These are phyloP conservation scores for Globisporangium parvum DNA, from an alignment of 352 stramenopile species.

Conservation along the genomic window DNA sequence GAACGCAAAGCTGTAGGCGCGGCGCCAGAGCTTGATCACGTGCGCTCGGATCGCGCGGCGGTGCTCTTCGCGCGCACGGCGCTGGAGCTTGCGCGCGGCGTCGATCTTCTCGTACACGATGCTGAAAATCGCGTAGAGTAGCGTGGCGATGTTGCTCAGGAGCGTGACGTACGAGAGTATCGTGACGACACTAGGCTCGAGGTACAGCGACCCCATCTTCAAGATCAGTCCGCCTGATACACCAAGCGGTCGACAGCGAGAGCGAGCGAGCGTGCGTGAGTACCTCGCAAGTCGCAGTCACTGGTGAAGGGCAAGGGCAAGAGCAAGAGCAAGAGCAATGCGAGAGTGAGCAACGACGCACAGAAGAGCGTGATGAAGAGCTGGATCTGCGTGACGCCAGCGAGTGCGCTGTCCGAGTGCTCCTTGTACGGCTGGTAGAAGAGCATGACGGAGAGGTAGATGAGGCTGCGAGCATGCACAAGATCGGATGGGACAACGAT, in stretches of 20 bases:
- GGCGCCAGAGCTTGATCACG: constrained; percentile 48
- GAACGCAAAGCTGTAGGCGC: constrained; percentile 44
- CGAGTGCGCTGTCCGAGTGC: constrained; percentile 51
- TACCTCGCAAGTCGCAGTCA: no score
- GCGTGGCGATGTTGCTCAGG: constrained; percentile 41
- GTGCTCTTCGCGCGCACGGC: constrained; percentile 35
- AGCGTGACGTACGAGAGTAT: constrained; percentile 53
- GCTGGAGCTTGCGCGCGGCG: constrained; percentile 16
- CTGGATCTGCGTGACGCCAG: constrained; percentile 62
- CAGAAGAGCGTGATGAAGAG: constrained; percentile 78
- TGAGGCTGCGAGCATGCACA: constrained; percentile 28
- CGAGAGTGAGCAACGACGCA: constrained; percentile 18
- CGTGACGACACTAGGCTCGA: constrained; percentile 31
- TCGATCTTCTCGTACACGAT: constrained; percentile 62
- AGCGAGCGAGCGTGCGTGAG: no score
- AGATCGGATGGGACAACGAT: neutral
- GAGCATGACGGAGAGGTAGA: constrained; percentile 72
- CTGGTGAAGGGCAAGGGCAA: neutral
- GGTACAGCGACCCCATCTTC: constrained; percentile 53
- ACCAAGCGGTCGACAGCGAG: constrained; percentile 1
- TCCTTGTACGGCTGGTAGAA: constrained; percentile 68
- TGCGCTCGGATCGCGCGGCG: constrained; percentile 36
- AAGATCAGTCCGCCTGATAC: constrained; percentile 49
- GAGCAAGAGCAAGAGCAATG: neutral
- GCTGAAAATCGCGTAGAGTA: constrained; percentile 42